A percentile compares a stretch with the other conserved stretches of the same genome.
Conservation (phyloP, 352 stramenopile species). For the Phytophthora syringae region DNA sequence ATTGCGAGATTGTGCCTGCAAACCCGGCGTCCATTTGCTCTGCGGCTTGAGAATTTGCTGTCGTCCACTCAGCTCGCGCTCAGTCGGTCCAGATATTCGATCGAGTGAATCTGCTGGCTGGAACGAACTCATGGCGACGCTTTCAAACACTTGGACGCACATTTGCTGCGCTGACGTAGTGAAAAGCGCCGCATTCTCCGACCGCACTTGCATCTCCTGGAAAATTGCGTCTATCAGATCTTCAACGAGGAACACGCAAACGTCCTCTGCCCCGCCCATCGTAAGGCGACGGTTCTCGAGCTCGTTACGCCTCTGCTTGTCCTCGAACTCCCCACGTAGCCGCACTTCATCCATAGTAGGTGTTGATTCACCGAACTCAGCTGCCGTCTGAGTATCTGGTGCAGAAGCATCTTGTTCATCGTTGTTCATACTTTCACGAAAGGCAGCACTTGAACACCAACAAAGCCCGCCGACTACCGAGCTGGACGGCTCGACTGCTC, state of each 20-base stretch:
- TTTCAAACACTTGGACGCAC: conserved; percentile 34
- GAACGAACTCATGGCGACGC: conserved; percentile 27
- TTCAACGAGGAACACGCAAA: conserved; percentile 35
- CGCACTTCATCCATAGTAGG: conserved; percentile 3
- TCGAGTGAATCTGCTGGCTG: conserved; percentile 34
- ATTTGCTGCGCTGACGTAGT: conserved; percentile 20
- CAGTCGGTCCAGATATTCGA: conserved; percentile 9
- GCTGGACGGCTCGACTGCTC: background rate
- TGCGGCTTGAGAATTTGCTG: conserved; percentile 26
- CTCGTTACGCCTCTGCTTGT: conserved; percentile 5
- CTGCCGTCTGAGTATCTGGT: conserved; percentile 2
- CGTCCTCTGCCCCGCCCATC: conserved; percentile 47
- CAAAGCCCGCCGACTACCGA: background rate
- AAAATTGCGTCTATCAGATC: conserved; percentile 56
- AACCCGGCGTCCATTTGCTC: conserved; percentile 4
- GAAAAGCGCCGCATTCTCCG: conserved; percentile 42
- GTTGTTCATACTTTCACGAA: conserved; percentile 16
- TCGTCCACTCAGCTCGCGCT: conserved; percentile 3
- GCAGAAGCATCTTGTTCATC: conserved; percentile 4
- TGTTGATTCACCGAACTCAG: conserved; percentile 1
- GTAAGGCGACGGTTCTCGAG: conserved; percentile 14
- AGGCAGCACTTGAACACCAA: background rate
- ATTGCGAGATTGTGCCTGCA: background rate
- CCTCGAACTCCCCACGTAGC: conserved; percentile 1
- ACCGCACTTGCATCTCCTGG: conserved; percentile 46